These are phyloP conservation scores for Hypoxylon fragiforme DNA, from an alignment of 495 filamentous ascomycete species.

Conservation along the genomic window DNA sequence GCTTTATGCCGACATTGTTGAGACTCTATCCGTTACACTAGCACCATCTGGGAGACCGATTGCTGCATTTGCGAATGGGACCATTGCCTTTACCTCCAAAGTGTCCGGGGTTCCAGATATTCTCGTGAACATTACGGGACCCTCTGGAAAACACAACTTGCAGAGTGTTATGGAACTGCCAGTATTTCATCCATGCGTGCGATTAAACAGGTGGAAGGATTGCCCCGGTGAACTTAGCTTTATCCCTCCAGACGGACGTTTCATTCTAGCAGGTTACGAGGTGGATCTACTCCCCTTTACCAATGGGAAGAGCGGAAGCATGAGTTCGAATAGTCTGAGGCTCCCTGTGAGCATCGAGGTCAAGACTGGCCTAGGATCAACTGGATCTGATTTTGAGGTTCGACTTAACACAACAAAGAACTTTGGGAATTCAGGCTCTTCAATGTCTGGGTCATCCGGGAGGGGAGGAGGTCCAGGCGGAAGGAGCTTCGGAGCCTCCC, in stretches of 20 bases:
- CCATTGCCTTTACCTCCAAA: conserved; percentile 92
- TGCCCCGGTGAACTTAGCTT: conserved; percentile 89
- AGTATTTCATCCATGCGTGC: conserved; percentile 95
- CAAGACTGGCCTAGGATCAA: conserved; percentile 71
- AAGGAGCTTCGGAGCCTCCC: conserved; percentile 46
- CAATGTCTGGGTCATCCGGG: conserved; percentile 45
- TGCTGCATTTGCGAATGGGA: conserved; percentile 85
- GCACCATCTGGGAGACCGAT: conserved; percentile 88
- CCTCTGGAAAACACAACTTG: conserved; percentile 74
- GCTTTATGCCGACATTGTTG: conserved; percentile 94
- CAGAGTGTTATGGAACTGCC: conserved; percentile 78
- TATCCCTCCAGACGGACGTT: conserved; percentile 93
- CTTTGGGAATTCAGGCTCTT: conserved; percentile 52
- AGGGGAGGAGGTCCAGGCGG: conserved; percentile 60
- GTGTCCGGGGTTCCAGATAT: conserved; percentile 94
- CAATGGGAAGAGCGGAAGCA: conserved; percentile 44
- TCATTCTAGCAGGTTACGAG: conserved; percentile 92
- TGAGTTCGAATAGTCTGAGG: conserved; percentile 63
- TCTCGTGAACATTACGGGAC: conserved; percentile 73
- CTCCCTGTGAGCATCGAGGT: conserved; percentile 83
- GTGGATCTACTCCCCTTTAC: conserved; percentile 79
- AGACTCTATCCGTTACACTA: conserved; percentile 82
- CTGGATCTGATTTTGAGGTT: conserved; percentile 86
- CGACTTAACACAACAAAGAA: conserved; percentile 70
- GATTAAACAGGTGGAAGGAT: conserved; percentile 82